Evolutionary conservation across 1,284 basidiomycete genomes (phyloP).

Genomic region (Apiotrichum brassicae): DNA sequence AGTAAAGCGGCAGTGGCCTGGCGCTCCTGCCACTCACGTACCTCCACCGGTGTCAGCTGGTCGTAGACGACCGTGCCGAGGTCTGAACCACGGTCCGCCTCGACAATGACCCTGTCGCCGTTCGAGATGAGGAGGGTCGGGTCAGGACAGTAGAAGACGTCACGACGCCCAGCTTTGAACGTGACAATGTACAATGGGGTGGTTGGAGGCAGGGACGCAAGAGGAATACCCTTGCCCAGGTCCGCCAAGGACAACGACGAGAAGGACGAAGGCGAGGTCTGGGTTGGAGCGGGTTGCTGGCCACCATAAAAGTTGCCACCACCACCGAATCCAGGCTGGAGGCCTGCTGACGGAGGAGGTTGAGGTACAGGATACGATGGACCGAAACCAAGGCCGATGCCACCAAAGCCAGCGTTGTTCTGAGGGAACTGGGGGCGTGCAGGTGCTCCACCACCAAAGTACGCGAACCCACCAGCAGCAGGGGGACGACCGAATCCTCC

Average conservation of each 20-base stretch:
- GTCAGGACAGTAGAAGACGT: conserved; percentile 82
- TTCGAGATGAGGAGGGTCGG: conserved; percentile 53
- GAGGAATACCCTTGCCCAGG: conserved; percentile 81
- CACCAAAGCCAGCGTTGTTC: conserved; percentile 14
- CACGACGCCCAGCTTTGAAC: conserved; percentile 93
- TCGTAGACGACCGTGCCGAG: conserved; percentile 84
- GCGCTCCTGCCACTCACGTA: conserved; percentile 78
- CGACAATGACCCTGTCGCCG: conserved; percentile 92
- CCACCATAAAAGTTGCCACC: conserved; percentile 2
- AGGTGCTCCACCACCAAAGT: conserved; percentile 17
- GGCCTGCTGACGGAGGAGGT: not conserved
- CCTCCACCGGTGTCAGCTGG: conserved; percentile 81
- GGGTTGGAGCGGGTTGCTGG: conserved; percentile 11
- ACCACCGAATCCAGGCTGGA: not conserved
- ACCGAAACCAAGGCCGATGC: conserved; percentile 4
- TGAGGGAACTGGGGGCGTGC: conserved; percentile 17
- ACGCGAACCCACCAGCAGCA: conserved; percentile 13
- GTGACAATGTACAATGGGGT: conserved; percentile 94
- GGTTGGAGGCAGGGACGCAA: conserved; percentile 69
- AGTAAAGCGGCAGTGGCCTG: conserved; percentile 50
- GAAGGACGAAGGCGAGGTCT: conserved; percentile 35
- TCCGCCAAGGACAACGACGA: conserved; percentile 53
- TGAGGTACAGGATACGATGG: conserved; percentile 1
- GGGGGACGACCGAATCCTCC: conserved; percentile 17
- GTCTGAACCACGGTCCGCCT: conserved; percentile 88